Percentiles rank a stretch among this genome's conserved stretches.
Conservation (phyloP, 2,329 filamentous ascomycete genomes). For the Verticillium nonalfalfae region DNA sequence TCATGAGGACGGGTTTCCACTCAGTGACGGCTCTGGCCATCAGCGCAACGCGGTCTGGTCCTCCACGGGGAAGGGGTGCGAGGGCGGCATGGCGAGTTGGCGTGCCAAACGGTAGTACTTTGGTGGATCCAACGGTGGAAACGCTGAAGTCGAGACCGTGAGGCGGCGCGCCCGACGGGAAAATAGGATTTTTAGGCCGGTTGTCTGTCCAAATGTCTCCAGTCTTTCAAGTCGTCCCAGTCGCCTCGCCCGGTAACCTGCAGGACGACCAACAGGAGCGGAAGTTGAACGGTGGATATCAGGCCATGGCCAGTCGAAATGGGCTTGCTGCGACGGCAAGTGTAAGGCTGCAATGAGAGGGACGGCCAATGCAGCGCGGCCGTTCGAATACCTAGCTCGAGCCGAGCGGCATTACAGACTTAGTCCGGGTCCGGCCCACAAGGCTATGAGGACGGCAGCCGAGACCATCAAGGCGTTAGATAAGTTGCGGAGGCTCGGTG, state of each 20-base stretch:
- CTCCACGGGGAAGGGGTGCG: background rate
- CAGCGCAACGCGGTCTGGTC: background rate
- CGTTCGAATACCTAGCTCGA: background rate
- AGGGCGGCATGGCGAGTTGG: background rate
- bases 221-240: background rate
- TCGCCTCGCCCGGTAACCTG: background rate
- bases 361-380: no score
- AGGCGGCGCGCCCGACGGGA: background rate
- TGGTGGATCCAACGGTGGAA: background rate
- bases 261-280: background rate
- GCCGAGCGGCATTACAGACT: background rate
- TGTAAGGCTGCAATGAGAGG: no score
- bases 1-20: background rate
- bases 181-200: background rate
- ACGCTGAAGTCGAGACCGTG: background rate
- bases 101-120: background rate
- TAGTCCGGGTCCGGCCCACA: background rate
- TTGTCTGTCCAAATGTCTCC: background rate
- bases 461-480: background rate
- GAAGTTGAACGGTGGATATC: background rate
- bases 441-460: background rate
- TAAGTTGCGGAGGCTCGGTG: background rate
- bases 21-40: background rate
- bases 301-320: background rate
- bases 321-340: background rate